Evolutionary conservation across 768 basidiomycete genomes (phyloP), one percentile per base, ranked within the genome.

Genomic region (Psilocybe subaeruginosa): DNA sequence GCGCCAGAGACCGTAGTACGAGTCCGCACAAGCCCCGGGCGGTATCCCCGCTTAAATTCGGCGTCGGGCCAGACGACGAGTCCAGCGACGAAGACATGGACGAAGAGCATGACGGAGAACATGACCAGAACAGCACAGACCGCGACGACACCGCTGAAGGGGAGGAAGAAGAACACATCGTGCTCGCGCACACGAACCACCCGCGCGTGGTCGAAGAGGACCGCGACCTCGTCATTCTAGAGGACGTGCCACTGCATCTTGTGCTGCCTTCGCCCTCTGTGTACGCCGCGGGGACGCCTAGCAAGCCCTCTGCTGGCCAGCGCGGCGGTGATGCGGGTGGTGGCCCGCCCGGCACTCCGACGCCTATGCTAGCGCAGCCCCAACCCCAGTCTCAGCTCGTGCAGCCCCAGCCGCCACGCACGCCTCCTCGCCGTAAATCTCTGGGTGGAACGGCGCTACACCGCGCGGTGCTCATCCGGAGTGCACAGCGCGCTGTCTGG

Each of bases 191-290:
- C 35, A 87, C 86, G 19, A 78, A 88, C 57, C 76, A 85, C 64
- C 89, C 89, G 3, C 82, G 83, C 14, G 88, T 91, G 6, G 82
- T 90, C 0, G 84, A 90, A 65, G 89, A 90, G 59, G 90, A 86
- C 33, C 79, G 77, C 54, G 90, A 90, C 60, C 82, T 91, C 37
- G 81, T 91, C 46, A 90, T 92, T 58, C 75, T 91, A 16, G 90
- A 92, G 69, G 84, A 87, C 56, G 82, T 90, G n/a, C 80, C 83
- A 7, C 62, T 70, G 23, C 54, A 58, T 27, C 58, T 63, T 30
- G 23, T 63, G 17, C 60, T 43, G 31, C 64, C 61, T n/a, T 58
- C 65, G 17, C 65, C 68, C 39, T 50, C 60, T 23, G 62, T 58
- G 8, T 55, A 56, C 33, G 53, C 68, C 9, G 60, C 66, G 47